A percentile compares a stretch with the other conserved stretches of the same genome.
Conservation (phyloP, 257 asterid genomes). For the Fraxinus anomala region DNA sequence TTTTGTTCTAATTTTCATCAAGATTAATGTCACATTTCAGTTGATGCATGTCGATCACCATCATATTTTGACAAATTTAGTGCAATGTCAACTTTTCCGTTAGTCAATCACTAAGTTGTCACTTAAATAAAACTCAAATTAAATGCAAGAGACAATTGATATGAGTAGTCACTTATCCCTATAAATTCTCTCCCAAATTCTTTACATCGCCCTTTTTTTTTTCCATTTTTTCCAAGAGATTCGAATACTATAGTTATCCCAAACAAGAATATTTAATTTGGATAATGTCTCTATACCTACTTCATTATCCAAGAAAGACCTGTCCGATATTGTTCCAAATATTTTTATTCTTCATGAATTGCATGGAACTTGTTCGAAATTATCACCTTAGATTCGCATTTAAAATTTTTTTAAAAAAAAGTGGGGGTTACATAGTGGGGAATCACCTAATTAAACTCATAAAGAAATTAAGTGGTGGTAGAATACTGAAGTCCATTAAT, state of each 20-base stretch:
- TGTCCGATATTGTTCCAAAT: conserved; percentile 14
- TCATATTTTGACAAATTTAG: too few species aligned
- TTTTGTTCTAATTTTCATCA: background rate
- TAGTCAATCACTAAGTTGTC: too few species aligned
- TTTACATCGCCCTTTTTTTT: background rate
- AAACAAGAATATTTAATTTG: background rate
- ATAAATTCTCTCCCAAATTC: background rate
- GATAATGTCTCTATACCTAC: conserved; percentile 11
- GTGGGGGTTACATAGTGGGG: conserved; percentile 38
- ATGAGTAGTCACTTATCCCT: background rate
- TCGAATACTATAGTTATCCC: background rate
- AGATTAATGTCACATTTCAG: background rate
- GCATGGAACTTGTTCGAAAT: conserved; percentile 38
- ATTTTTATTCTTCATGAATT: conserved; percentile 27
- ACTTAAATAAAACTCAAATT: too few species aligned
- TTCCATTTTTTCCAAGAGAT: background rate
- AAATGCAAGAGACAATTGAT: background rate
- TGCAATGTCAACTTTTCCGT: too few species aligned
- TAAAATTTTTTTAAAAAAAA: conserved; percentile 2
- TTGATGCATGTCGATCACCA: too few species aligned
- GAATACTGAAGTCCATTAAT: conserved; percentile 27
- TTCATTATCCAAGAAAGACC: conserved; percentile 4
- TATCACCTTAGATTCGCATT: conserved; percentile 37
- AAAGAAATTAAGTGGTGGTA: conserved; percentile 21
- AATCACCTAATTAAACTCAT: conserved; percentile 38